Evolutionary conservation across 257 asterid species (phyloP).

Genomic region (Solanum lignicaule): DNA sequence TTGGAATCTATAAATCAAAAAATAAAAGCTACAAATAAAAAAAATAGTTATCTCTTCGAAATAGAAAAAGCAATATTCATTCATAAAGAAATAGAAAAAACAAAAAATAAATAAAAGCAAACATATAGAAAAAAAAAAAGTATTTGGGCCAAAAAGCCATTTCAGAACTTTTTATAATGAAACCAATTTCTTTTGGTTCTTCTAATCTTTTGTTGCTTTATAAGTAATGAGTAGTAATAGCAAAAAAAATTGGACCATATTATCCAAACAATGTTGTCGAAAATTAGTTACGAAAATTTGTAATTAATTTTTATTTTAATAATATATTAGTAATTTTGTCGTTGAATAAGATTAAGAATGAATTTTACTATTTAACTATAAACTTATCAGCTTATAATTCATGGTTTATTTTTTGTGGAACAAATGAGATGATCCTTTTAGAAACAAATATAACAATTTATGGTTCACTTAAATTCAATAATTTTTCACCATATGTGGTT

Average conservation of each 20-base stretch:
- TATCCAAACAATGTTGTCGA: neutral
- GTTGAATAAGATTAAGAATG: neutral
- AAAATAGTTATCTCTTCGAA: neutral
- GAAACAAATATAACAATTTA: too few species aligned
- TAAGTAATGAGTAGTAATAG: neutral
- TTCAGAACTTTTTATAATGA: neutral
- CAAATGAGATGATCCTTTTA: neutral
- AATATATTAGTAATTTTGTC: neutral
- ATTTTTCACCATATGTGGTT: too few species aligned
- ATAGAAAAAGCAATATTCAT: neutral
- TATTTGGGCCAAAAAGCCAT: constrained; percentile 2
- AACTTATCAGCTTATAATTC: too few species aligned
- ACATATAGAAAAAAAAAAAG: neutral
- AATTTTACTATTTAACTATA: neutral
- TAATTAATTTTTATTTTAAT: neutral
- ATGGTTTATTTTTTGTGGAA: neutral
- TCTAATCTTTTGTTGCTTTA: neutral
- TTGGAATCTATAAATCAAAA: neutral
- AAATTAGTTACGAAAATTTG: neutral
- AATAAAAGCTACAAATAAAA: neutral
- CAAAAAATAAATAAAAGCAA: neutral
- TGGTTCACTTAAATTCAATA: neutral
- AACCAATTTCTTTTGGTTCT: neutral
- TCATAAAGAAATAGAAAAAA: neutral
- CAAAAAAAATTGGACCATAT: neutral